These are phyloP conservation scores for Biscutella laevigata DNA, from an alignment of 441 rosid species.

Conservation along the genomic window DNA sequence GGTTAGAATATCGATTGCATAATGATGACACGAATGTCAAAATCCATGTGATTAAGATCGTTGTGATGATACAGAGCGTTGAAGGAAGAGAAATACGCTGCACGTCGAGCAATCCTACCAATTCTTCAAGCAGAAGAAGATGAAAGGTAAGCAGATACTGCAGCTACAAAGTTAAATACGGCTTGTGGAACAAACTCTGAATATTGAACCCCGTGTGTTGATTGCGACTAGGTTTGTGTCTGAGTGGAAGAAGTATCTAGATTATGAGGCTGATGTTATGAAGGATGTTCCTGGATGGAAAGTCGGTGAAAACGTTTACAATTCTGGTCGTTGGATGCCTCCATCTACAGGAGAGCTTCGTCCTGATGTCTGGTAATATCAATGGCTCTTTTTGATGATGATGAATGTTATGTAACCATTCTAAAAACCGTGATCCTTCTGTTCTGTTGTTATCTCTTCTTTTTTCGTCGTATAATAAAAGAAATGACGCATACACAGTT, in stretches of 20 bases:
- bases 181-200: background rate
- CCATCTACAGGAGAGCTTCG: slow-evolving; percentile 96
- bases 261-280: slow-evolving; percentile 93
- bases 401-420: slow-evolving; percentile 15
- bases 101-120: slow-evolving; percentile 76
- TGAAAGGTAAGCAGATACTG: slow-evolving; percentile 92
- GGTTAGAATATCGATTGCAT: background rate
- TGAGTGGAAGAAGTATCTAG: slow-evolving; percentile 96
- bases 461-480: slow-evolving; percentile 9
- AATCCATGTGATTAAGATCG: too few relatives aligned
- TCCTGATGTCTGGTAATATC: slow-evolving; percentile 82
- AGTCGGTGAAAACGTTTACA: slow-evolving; percentile 85
- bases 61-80: slow-evolving; percentile 47
- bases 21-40: background rate
- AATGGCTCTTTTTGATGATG: slow-evolving; percentile 16
- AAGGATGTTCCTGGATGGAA: slow-evolving; percentile 99
- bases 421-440: slow-evolving; percentile 2
- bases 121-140: slow-evolving; percentile 97
- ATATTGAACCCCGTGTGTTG: background rate
- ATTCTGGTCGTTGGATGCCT: slow-evolving; percentile 96
- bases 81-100: slow-evolving; percentile 88
- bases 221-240: slow-evolving; percentile 54
- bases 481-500: slow-evolving; percentile 16
- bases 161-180: background rate
- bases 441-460: background rate